Base-by-base conservation (phyloP, 805 yeast genomes). In the Barnettozyma siamensis region DNA sequence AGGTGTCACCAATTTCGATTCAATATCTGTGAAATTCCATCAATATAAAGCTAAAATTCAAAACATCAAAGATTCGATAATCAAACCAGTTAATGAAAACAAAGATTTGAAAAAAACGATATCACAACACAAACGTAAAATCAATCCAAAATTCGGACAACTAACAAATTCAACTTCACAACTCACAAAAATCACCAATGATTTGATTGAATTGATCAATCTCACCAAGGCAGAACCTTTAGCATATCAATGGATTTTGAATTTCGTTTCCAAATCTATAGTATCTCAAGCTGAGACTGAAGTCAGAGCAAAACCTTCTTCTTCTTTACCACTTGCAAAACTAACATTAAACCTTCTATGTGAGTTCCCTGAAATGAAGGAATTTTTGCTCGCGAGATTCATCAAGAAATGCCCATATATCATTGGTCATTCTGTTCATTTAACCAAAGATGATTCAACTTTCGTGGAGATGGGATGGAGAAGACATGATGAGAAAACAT, bases 211-310 rank as follows among this genome's bases (percentile, higher is more conserved):
- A 5, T 55, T 81, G 24, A 62, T 91, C 4, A 59, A 50, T 5
- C 70, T 73, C 31, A 72, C 85, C 0, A 66, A 69, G 31, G 48
- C 55, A 7, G 62, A 73, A 46, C 72, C 71, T 3, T 54, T 83
- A 15, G 83, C 81, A 1, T 84, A 66, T 53, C 60, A 72, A 27
- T 89, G 94, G 88, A 71, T 84, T 7, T 63, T 88, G 28, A 93
- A 93, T 56, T 83, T 82, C 55, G 73, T 85, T 23, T 83, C 96
- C 5, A 93, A 93, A 57, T 84, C 91, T 4, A 65, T 89, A 2
- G 86, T 93, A 1, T 77, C 83, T 21, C 99, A 93, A 63, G 91
- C 97, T 1, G 98, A 89, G 61, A 77, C 94, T 1, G 99, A 93
- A 61, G 89, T 88, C 8, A 72, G 83, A 13, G 94, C 85, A 0